Evolutionary conservation across 2,329 filamentous ascomycete genomes (phyloP).

Genomic region (Phialophora expanda): DNA sequence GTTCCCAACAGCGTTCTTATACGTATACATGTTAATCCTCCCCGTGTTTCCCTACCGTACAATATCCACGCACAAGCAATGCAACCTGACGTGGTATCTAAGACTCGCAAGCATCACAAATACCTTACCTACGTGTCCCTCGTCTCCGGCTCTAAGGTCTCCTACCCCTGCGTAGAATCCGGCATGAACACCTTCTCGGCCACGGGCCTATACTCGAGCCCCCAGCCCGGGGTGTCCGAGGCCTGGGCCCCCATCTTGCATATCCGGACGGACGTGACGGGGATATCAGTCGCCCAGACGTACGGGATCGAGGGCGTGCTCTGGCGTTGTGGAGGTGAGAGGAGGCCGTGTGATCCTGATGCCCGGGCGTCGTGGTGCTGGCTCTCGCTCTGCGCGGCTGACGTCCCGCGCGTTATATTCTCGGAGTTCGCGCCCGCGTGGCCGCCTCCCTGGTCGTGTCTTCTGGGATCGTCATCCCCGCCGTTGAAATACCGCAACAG

Average conservation of each 20-base stretch:
- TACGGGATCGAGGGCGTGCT: conserved; percentile 52
- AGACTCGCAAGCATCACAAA: background rate
- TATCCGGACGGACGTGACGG: conserved; percentile 73
- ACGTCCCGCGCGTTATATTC: background rate
- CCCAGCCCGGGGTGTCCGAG: conserved; percentile 57
- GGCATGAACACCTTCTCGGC: conserved; percentile 43
- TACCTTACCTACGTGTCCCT: background rate
- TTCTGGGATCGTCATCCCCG: background rate
- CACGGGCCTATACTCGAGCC: conserved; percentile 60
- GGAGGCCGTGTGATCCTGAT: background rate
- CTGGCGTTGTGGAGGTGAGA: conserved; percentile 17
- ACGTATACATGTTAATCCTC: too few species aligned
- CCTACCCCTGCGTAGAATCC: background rate
- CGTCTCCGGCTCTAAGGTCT: background rate
- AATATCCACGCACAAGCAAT: too few species aligned
- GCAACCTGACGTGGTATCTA: too few species aligned
- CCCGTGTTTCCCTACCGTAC: too few species aligned
- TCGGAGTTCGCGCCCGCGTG: background rate
- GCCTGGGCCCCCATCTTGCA: conserved; percentile 87
- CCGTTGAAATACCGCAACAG: conserved; percentile 44
- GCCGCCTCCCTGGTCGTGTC: too few species aligned
- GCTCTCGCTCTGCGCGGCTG: background rate
- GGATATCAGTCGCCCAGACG: conserved; percentile 72
- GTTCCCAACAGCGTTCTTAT: too few species aligned
- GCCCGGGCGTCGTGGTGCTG: background rate